These are phyloP conservation scores for Coemansia asiatica DNA, from an alignment of 192 early-diverging fungal species.

Conservation along the genomic window DNA sequence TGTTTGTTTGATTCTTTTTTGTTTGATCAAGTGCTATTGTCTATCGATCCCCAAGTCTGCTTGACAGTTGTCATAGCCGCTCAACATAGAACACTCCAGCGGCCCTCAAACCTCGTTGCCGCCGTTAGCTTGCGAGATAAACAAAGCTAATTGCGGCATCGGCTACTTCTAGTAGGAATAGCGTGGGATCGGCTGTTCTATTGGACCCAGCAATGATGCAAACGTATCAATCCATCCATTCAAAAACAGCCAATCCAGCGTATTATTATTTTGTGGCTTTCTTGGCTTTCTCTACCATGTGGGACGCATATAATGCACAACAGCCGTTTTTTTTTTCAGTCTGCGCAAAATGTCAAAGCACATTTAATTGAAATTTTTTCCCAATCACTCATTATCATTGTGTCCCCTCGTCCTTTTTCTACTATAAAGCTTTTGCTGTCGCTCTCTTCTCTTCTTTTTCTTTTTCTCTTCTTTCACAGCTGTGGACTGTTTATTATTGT, in stretches of 20 bases:
- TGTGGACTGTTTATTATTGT: background rate
- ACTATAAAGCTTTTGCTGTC: background rate
- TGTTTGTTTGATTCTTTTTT: background rate
- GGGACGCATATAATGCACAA: background rate
- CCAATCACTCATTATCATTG: background rate
- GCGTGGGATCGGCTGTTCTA: background rate
- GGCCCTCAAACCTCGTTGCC: background rate
- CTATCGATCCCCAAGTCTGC: background rate
- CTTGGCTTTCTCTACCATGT: background rate
- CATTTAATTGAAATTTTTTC: background rate
- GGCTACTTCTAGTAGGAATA: background rate
- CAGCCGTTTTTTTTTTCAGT: background rate
- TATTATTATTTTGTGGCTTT: background rate
- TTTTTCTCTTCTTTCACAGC: background rate
- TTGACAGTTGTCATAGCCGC: background rate
- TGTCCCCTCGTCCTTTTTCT: background rate
- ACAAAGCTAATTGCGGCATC: background rate
- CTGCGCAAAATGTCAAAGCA: background rate
- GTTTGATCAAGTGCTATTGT: background rate
- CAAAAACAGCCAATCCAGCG: background rate
- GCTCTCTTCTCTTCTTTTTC: background rate
- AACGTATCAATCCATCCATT: background rate
- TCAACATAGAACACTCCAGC: background rate
- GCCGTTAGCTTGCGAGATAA: background rate
- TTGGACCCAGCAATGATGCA: background rate